Evolutionary conservation across 495 filamentous ascomycete species (phyloP), one percentile per base, ranked within the genome.

Genomic region (Penicillium bovifimosum): DNA sequence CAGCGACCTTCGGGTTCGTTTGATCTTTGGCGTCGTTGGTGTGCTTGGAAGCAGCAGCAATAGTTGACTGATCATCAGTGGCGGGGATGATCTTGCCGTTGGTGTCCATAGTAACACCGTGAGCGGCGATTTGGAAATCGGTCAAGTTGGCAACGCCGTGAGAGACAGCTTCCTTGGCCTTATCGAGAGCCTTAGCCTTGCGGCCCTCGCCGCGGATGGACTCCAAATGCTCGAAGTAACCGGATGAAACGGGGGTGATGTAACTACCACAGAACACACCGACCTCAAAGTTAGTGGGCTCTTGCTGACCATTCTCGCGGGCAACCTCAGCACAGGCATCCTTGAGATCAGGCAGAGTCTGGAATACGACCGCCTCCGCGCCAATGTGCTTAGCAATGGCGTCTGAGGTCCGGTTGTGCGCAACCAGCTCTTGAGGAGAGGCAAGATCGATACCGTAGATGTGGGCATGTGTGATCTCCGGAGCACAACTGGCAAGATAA

Each of bases 251-350:
- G 0, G 84, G 85, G 1, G 93, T 99, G 41, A 90, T 75, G 68
- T 97, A 96, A 61, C 81, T 81, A 18, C 95, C 93, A 56, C 88
- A 95, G 77, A 98, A 97, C 13, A 97, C 91, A 54, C 93, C 92
- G n/a, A 95, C 85, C 67, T 97, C 95, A 54, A 97, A 96, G 42
- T 80, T 66, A 17, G 73, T 73, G n/a, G 74, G 74, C 28, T 73
- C 69, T 27, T 80, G 68, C 29, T 70, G 76, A 29, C 83, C 72
- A 34, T 80, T 69, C 35, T 80, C 75, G 13, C 77, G 68, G 1
- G 72, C 75, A 3, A 86, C 80, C 60, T 89, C 86, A 0, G 83
- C 80, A 62, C 91, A 96, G 5, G 91, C 83, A 32, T 80, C 84
- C 65, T 88, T 86, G 9, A 96, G 77, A 59, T 95, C 91, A 10